Evolutionary conservation across 1,284 basidiomycete genomes (phyloP), one percentile per base, ranked within the genome.

Genomic region (Papiliotrema terrestris): DNA sequence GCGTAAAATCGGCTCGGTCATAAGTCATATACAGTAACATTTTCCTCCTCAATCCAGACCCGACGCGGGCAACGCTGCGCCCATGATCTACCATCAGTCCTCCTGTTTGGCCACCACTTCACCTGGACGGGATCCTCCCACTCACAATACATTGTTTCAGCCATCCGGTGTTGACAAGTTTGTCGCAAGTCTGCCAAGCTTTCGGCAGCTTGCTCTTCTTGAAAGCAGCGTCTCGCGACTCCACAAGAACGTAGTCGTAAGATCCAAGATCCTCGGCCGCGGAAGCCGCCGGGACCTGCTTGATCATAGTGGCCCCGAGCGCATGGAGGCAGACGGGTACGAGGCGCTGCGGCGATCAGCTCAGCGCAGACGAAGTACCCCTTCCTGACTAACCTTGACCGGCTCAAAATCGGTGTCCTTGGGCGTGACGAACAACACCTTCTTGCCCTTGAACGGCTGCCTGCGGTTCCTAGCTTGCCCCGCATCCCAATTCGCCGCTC

Each of bases 291-390:
- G 80, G 74, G 62, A 75, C 54, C 51, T 80, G 67, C 46, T 69
- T 52, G 66, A 81, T 73, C 3, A 82, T 83, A 65, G 87, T 84
- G 35, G 91, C 88, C 22, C 77, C 78, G 14, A 79, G 73, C 0
- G 89, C 87, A 6, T 87, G 86, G 83, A 91, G 87, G 48, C 83
- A 83, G 44, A 89, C 73, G 38, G 89, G 81, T 51, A 91, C 86
- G 51, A 79, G 78, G 0, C 80, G 23, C 65, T 68, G 29, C 29
- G 52, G 17, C 80, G 11, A 54, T 57, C 43, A 54, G 51, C 50
- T 15, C n/a, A 20, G 36, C 25, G 22, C 37, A 45, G n/a, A 22
- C 29, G 3, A 51, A 52, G 19, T 15, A 41, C 57, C 19, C 36
- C 52, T 44, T 49, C 37, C 56, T 3, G 43, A 55, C 69, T 52